Evolutionary conservation across 2,329 filamentous ascomycete genomes (phyloP), one percentile per base, ranked within the genome.

Genomic region (Aspergillus bombycis): DNA sequence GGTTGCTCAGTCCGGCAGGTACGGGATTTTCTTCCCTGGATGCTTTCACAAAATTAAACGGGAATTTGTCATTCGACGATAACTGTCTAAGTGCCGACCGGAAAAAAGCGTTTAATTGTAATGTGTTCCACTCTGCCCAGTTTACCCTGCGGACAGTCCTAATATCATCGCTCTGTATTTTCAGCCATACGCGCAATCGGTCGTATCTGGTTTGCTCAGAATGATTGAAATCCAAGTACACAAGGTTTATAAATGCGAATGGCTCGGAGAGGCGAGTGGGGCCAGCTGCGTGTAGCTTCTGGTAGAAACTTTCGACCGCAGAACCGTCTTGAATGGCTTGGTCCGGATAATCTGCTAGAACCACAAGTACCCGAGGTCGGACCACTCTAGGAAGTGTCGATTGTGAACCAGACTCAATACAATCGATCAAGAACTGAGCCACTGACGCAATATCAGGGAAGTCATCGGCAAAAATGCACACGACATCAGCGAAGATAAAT

Each of bases 391-490:
- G 28, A 36, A 62, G 34, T 5, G 60, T 46, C 3, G 62, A 64
- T 30, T 19, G 32, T 19, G 57, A 56, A n/a, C 36, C 21, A 52
- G 61, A 28, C 34, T 61, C 1, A 2, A 59, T 52, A 28, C 19
- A 68, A 4, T 16, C 41, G 1, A 57, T 11, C 2, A 69, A 57
- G 34, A 72, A 66, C 8, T 60, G 9, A 12, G 62, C n/a, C 32
- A 61, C 45, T 14, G 61, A 54, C 43, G 65, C 19, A 26, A 68
- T 36, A 16, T 12, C 55, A 10, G 43, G 11, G 57, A 60, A 16
- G 32, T 72, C 57, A 30, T 68, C 59, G 6, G 68, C 45, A 38
- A 70, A 72, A 26, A 72, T 67, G 34, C 54, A 72, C 65, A 72
- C 50, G 4, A 71, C 30, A 64, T 72, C 68, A 2, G 57, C 62